A percentile compares a stretch with the other conserved stretches of the same genome.
Evolutionary conservation across 2,329 filamentous ascomycete genomes (phyloP).

Genomic region (Fusarium proliferatum): DNA sequence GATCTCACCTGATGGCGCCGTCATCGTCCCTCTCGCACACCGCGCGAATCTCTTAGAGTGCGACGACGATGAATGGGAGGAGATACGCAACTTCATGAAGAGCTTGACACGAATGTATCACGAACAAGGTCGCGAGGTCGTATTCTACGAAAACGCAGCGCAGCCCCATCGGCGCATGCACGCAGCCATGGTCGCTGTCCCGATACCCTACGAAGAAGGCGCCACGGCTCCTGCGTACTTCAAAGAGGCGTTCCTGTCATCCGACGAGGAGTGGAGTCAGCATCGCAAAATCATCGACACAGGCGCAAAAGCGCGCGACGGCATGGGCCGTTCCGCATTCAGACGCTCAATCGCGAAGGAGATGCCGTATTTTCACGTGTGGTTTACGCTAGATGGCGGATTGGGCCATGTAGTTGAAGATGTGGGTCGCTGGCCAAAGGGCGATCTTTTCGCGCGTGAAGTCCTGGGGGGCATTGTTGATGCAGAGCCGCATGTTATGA

Average conservation of each 20-base stretch:
- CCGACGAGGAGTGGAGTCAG: slow-evolving; percentile 95
- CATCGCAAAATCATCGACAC: slow-evolving; percentile 97
- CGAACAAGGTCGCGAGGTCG: slow-evolving; percentile 87
- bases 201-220: slow-evolving; percentile 90
- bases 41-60: slow-evolving; percentile 93
- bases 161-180: slow-evolving; percentile 81
- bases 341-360: slow-evolving; percentile 87
- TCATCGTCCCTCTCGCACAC: slow-evolving; percentile 91
- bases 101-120: slow-evolving; percentile 93
- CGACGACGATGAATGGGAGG: slow-evolving; percentile 99
- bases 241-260: slow-evolving; percentile 87
- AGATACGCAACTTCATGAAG: slow-evolving; percentile 99
- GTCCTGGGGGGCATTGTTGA: slow-evolving; percentile 94
- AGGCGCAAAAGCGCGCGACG: slow-evolving; percentile 67
- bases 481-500: slow-evolving; percentile 82
- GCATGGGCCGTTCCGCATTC: slow-evolving; percentile 83
- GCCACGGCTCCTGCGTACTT: slow-evolving; percentile 95
- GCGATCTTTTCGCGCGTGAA: slow-evolving; percentile 93
- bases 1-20: slow-evolving; percentile 81
- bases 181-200: slow-evolving; percentile 86
- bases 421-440: slow-evolving; percentile 82
- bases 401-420: slow-evolving; percentile 95
- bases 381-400: slow-evolving; percentile 93
- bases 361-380: slow-evolving; percentile 98
- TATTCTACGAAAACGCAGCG: slow-evolving; percentile 98